These are phyloP conservation scores for Gracilaria vermiculophylla DNA, from an alignment of 23 red algal species.

Conservation along the genomic window DNA sequence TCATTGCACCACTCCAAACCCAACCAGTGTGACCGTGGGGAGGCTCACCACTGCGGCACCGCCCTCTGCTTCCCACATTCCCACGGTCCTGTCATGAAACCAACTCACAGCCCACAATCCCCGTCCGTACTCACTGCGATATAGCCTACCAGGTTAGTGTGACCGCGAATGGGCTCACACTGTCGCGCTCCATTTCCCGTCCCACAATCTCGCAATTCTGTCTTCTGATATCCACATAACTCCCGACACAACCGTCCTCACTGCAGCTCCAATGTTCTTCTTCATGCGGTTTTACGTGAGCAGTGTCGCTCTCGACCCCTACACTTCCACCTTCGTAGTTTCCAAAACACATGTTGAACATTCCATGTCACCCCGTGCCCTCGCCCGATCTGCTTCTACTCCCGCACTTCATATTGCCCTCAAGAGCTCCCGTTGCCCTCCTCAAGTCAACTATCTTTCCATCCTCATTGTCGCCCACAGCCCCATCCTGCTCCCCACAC, in stretches of 20 bases:
- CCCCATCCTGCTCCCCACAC: background rate
- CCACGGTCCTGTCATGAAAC: background rate
- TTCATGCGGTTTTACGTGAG: no score
- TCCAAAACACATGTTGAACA: background rate
- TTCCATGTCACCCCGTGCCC: background rate
- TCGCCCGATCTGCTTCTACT: background rate
- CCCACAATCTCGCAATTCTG: background rate
- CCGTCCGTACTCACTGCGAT: background rate
- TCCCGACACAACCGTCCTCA: background rate
- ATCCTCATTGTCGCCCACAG: background rate
- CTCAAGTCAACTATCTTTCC: background rate
- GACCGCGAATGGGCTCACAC: background rate
- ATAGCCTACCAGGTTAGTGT: background rate
- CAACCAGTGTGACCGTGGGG: conserved; percentile 1
- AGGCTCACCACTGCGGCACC: background rate
- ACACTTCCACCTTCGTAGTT: background rate
- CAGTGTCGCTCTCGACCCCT: no score
- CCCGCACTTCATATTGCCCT: background rate
- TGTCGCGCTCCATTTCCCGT: background rate
- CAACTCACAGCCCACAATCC: no score
- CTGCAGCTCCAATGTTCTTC: no score
- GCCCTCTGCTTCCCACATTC: background rate
- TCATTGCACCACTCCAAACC: background rate
- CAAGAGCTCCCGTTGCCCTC: background rate
- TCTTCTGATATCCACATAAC: background rate